phyloP scores from a whole-genome alignment of 139 green algal species.

The Chlamydomonas incerta region DNA sequence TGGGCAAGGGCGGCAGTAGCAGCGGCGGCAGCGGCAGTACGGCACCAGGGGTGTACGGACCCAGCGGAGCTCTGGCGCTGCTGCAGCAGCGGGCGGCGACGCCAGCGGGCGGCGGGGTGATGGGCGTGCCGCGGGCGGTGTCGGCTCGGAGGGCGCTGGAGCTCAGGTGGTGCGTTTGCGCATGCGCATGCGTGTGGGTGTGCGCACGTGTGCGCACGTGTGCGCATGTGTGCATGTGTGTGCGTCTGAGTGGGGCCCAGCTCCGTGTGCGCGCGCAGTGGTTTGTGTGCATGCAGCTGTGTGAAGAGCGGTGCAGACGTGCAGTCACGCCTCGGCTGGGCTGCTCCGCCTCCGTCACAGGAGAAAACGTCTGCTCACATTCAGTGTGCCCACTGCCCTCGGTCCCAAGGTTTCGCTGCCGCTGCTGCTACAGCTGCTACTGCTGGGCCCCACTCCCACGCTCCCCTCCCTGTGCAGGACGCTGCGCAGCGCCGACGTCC shows the following conservation, averaged over 20 bases:
- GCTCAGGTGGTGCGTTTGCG: neutral
- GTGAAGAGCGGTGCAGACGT: neutral
- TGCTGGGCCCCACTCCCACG: neutral
- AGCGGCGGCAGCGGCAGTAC: too few relatives aligned
- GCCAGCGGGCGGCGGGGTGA: too few relatives aligned
- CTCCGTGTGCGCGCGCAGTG: neutral
- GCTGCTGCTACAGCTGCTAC: neutral
- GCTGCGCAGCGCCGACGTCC: constrained; percentile 1
- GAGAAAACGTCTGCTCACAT: too few relatives aligned
- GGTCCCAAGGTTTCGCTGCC: too few relatives aligned
- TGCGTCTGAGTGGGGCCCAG: neutral
- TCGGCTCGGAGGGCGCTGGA: constrained; percentile 7
- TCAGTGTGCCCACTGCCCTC: too few relatives aligned
- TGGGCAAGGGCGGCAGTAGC: too few relatives aligned
- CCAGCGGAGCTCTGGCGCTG: neutral
- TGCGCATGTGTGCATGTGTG: neutral
- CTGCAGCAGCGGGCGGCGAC: neutral
- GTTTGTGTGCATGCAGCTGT: neutral
- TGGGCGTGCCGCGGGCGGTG: neutral
- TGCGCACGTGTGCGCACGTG: neutral
- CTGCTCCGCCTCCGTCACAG: neutral
- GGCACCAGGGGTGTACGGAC: too few relatives aligned
- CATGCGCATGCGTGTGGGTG: neutral
- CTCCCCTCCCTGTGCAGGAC: neutral
- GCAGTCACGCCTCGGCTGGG: neutral